A percentile compares a stretch with the other conserved stretches of the same genome.
Evolutionary conservation across 2,329 filamentous ascomycete species (phyloP).

Genomic region (Dendrostoma leiphaemia): DNA sequence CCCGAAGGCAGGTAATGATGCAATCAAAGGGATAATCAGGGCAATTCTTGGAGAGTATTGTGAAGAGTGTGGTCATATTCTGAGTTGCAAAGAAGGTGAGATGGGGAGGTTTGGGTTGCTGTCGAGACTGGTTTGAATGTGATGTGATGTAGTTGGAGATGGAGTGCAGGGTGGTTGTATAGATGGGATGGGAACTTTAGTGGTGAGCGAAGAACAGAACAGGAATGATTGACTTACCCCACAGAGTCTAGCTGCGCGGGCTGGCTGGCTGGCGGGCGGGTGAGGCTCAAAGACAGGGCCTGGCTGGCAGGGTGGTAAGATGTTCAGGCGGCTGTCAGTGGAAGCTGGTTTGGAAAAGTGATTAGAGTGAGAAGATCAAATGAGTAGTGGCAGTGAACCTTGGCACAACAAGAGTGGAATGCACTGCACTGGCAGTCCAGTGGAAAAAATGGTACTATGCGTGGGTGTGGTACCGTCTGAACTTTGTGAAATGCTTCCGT

Average conservation of each 20-base stretch:
- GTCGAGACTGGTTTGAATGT: no score
- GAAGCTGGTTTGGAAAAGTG: no score
- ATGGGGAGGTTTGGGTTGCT: not conserved
- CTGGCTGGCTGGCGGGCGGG: not conserved
- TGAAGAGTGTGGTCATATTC: no score
- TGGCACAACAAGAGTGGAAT: no score
- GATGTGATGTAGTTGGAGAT: not conserved
- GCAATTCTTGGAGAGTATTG: no score
- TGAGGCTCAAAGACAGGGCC: not conserved
- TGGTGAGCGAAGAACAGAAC: not conserved
- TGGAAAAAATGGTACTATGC: no score
- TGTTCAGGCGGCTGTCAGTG: not conserved
- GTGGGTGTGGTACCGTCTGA: no score
- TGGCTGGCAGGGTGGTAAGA: not conserved
- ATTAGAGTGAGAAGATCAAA: no score
- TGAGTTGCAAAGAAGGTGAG: not conserved
- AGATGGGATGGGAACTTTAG: no score
- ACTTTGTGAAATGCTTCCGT: no score
- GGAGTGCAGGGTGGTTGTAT: not conserved
- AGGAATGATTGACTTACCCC: not conserved
- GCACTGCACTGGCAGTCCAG: no score
- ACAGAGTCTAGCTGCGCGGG: not conserved
- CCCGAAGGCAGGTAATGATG: not conserved
- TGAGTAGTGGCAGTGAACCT: no score
- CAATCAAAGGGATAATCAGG: not conserved